Conservation (phyloP, 2,329 filamentous ascomycete genomes). For the Chaetomium sp. region DNA sequence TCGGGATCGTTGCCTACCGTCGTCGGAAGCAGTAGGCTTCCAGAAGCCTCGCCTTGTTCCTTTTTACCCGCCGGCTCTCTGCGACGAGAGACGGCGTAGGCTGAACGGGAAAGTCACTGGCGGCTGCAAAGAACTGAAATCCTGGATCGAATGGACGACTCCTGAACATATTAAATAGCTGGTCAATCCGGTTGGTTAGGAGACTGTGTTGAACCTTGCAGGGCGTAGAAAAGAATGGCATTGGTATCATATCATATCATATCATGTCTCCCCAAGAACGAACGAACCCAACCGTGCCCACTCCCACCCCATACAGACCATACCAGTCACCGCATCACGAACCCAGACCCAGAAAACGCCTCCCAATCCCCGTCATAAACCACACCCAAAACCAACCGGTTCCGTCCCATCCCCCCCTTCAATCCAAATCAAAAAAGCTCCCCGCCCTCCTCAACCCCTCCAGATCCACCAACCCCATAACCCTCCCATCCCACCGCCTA, state of each 20-base stretch:
- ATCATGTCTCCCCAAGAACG: not conserved
- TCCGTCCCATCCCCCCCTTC: not conserved
- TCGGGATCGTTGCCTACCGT: not conserved
- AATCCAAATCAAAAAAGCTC: constrained; percentile 41
- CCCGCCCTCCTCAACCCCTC: constrained; percentile 46
- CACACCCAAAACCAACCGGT: not conserved
- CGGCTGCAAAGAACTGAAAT: not conserved
- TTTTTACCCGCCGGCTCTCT: constrained; percentile 8
- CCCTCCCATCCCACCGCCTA: constrained; percentile 49
- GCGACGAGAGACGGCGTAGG: constrained; percentile 1
- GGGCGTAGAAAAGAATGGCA: not conserved
- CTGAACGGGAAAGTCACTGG: constrained; percentile 6
- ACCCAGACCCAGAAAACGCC: not conserved
- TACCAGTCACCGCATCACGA: not conserved
- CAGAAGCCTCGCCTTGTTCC: constrained; percentile 1
- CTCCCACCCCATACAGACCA: not conserved
- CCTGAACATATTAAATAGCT: not conserved
- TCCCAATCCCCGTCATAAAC: not conserved
- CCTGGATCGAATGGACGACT: not conserved
- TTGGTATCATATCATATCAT: constrained; percentile 1
- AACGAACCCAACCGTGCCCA: not conserved
- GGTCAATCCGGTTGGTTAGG: not conserved
- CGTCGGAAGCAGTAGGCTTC: constrained; percentile 12
- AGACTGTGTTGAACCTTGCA: not conserved
- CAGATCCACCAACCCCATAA: constrained; percentile 52